Evolutionary conservation across 208 protist species (phyloP).

Genomic region (Crithidia thermophila): DNA sequence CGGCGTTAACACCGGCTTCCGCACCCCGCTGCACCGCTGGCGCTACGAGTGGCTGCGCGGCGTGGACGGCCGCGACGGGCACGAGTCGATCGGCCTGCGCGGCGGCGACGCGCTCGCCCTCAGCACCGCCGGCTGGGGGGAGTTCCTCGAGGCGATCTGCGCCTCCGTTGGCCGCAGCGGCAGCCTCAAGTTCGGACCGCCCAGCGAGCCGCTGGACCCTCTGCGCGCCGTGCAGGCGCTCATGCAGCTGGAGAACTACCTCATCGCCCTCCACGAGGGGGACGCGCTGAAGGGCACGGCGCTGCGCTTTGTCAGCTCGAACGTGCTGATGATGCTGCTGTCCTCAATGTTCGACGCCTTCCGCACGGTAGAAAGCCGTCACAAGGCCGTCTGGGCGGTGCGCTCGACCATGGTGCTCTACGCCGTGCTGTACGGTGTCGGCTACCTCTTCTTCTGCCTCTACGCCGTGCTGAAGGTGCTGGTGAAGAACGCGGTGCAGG

Average conservation of each 20-base stretch:
- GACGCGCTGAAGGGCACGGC: conserved; percentile 47
- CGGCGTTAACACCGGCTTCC: conserved; percentile 63
- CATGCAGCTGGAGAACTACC: conserved; percentile 78
- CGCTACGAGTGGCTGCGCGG: conserved; percentile 39
- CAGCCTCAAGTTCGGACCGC: conserved; percentile 30
- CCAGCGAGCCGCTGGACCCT: conserved; percentile 47
- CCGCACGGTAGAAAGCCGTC: conserved; percentile 46
- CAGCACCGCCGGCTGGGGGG: conserved; percentile 65
- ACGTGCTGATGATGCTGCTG: conserved; percentile 47
- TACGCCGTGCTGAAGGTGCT: conserved; percentile 64
- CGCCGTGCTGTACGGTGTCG: conserved; percentile 39
- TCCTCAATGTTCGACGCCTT: conserved; percentile 73
- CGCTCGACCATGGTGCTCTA: conserved; percentile 46
- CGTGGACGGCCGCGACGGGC: conserved; percentile 35
- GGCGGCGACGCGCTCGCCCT: conserved; percentile 41
- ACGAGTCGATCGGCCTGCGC: conserved; percentile 37
- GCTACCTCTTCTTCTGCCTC: conserved; percentile 62
- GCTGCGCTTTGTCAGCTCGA: conserved; percentile 47
- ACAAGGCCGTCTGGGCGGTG: conserved; percentile 42
- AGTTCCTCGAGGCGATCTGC: conserved; percentile 70
- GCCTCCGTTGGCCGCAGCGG: conserved; percentile 27
- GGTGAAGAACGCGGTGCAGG: conserved; percentile 69
- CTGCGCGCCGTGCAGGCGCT: conserved; percentile 68
- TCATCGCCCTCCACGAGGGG: conserved; percentile 64
- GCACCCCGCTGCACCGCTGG: conserved; percentile 62